phyloP scores from a whole-genome alignment of 2,329 filamentous ascomycete genomes.

The Trichoderma koningiopsis region DNA sequence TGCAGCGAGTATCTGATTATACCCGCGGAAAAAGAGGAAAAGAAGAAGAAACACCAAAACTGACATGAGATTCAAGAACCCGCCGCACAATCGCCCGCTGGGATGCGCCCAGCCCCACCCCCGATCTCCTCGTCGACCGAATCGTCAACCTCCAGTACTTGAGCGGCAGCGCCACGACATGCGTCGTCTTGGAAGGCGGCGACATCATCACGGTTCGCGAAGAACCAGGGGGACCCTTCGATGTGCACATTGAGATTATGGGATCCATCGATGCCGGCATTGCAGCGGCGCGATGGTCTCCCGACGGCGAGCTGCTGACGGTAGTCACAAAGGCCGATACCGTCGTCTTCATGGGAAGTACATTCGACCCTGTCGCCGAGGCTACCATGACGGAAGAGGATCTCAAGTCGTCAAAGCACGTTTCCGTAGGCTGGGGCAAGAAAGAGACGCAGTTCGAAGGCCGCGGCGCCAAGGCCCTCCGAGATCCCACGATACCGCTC shows the following conservation, averaged over 20 bases:
- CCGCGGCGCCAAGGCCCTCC: conserved; percentile 79
- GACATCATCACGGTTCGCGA: conserved; percentile 88
- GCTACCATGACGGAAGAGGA: conserved; percentile 73
- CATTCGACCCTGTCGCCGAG: conserved; percentile 82
- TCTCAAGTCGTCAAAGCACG: conserved; percentile 85
- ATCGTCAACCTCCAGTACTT: conserved; percentile 84
- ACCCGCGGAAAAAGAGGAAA: too few species aligned
- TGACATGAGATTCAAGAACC: conserved; percentile 33
- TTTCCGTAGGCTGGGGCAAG: conserved; percentile 97
- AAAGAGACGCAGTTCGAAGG: conserved; percentile 98
- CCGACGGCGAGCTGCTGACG: conserved; percentile 87
- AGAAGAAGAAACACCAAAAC: not conserved
- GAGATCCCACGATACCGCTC: conserved; percentile 93
- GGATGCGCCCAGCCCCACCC: conserved; percentile 81
- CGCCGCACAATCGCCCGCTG: conserved; percentile 69
- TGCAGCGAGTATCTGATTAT: not conserved
- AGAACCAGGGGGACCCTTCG: conserved; percentile 33
- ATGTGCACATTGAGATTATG: conserved; percentile 80
- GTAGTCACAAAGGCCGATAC: conserved; percentile 79
- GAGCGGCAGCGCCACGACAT: conserved; percentile 74
- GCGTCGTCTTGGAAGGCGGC: conserved; percentile 83
- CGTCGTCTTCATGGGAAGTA: conserved; percentile 87
- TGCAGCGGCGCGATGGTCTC: conserved; percentile 86
- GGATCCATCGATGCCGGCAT: conserved; percentile 94
- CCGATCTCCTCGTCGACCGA: conserved; percentile 72